Evolutionary conservation across 805 yeast species (phyloP), one percentile per base, ranked within the genome.

Genomic region (Metschnikowia matae): DNA sequence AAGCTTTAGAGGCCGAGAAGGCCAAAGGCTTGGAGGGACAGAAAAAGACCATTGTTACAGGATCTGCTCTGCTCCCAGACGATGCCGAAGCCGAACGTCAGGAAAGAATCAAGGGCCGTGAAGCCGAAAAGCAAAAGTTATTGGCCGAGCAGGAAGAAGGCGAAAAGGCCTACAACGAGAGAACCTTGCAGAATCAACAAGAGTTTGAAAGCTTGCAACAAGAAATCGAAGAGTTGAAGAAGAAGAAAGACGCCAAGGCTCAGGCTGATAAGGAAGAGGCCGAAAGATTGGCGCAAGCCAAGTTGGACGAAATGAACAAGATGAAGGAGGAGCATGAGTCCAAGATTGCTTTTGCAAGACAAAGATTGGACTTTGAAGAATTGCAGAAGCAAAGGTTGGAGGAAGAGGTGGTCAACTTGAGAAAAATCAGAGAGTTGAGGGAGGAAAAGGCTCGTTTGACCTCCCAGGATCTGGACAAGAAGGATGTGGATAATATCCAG

Each of bases 361-460:
- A 64, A 41, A 61, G 63, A 50, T 61, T 68, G 52, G 68, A 66
- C 45, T 62, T 66, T 45, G 74, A 69, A 55, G 75, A 70, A 56
- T 65, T 67, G 48, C 73, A 73, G 58, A 66, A 64, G 57, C 54
- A 59, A 42, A 66, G 71, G 53, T 63, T 72, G 54, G 58, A 66
- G 57, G 75, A 66, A 43, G 78, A 70, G 59, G 68, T 66, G 49
- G 69, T 63, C 26, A 69, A 71, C 55, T 65, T 74, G 60, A 72
- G 73, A 58, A 65, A 67, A 54, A 65, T 68, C 58, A 63, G 65
- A 58, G 68, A 66, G 31, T 63, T 73, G 51, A 66, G 73, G 52
- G 73, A 65, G 48, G 74, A 73, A 49, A 72, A 69, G 55, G 68
- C 63, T 17, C 59, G 64, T 52, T 64, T 65, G 49, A 53, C 67